phyloP scores from a whole-genome alignment of 2,329 filamentous ascomycete genomes.

The Seiridium unicorne region DNA sequence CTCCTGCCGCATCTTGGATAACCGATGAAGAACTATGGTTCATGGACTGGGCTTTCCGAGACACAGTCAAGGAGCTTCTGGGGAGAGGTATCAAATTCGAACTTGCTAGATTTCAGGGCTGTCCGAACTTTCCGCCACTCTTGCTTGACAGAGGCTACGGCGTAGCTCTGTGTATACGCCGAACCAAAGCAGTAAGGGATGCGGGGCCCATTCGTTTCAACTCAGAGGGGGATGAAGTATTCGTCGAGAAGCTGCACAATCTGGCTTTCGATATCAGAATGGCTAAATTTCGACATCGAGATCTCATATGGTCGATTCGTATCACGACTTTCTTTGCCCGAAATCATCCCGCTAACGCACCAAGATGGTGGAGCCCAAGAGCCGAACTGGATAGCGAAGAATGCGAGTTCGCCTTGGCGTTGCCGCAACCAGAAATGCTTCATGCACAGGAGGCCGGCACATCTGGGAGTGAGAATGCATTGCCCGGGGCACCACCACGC shows the following conservation, averaged over 20 bases:
- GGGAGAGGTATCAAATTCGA: neutral
- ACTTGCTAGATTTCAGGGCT: neutral
- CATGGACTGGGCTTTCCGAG: neutral
- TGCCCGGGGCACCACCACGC: neutral
- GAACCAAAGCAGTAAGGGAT: neutral
- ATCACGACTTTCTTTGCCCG: neutral
- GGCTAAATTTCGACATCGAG: neutral
- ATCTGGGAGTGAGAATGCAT: neutral
- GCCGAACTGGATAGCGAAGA: constrained; percentile 2
- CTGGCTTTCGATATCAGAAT: neutral
- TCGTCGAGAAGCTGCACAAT: neutral
- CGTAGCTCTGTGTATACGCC: neutral
- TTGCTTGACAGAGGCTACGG: neutral
- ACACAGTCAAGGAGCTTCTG: neutral
- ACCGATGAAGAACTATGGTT: constrained; percentile 3
- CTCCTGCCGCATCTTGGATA: neutral
- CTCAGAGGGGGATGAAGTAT: neutral
- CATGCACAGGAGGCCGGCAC: neutral
- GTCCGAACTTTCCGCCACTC: neutral
- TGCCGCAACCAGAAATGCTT: neutral
- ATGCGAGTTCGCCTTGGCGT: neutral
- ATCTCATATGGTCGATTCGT: neutral
- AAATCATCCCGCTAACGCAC: neutral
- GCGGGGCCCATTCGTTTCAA: neutral
- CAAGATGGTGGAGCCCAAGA: neutral